Percentiles rank a stretch among this genome's conserved stretches.
These are phyloP conservation scores for Candida fluviatilis DNA, from an alignment of 805 yeast genomes.

Conservation along the genomic window DNA sequence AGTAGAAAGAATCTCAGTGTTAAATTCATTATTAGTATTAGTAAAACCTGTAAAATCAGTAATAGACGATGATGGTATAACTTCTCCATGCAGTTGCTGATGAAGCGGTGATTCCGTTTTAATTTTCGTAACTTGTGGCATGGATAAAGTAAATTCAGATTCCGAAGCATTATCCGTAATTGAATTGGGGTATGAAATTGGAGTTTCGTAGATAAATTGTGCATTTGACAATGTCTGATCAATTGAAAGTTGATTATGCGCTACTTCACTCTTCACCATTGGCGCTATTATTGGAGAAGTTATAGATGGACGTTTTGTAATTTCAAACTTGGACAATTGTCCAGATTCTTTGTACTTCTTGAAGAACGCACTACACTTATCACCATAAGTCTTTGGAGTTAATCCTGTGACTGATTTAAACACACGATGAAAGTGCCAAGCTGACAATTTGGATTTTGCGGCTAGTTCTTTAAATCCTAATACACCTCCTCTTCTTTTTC, in stretches of 20 bases:
- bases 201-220: too few relatives aligned
- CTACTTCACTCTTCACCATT: not conserved
- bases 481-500: constrained; percentile 71
- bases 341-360: constrained; percentile 23
- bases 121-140: too few relatives aligned
- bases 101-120: too few relatives aligned
- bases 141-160: too few relatives aligned
- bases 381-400: constrained; percentile 88
- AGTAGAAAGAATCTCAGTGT: not conserved
- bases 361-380: constrained; percentile 66
- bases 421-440: constrained; percentile 93
- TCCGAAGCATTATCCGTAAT: too few relatives aligned
- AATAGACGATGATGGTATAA: too few relatives aligned
- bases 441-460: constrained; percentile 73
- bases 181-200: too few relatives aligned
- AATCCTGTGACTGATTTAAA: constrained; percentile 82
- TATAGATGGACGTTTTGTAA: not conserved
- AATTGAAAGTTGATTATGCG: not conserved
- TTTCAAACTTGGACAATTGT: not conserved
- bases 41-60: too few relatives aligned
- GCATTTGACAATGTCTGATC: too few relatives aligned
- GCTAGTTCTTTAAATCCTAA: constrained; percentile 85
- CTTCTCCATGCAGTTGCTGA: too few relatives aligned
- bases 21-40: not conserved
- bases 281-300: not conserved